Conservation (phyloP, 2,329 filamentous ascomycete genomes). For the Xylaria arbuscula region DNA sequence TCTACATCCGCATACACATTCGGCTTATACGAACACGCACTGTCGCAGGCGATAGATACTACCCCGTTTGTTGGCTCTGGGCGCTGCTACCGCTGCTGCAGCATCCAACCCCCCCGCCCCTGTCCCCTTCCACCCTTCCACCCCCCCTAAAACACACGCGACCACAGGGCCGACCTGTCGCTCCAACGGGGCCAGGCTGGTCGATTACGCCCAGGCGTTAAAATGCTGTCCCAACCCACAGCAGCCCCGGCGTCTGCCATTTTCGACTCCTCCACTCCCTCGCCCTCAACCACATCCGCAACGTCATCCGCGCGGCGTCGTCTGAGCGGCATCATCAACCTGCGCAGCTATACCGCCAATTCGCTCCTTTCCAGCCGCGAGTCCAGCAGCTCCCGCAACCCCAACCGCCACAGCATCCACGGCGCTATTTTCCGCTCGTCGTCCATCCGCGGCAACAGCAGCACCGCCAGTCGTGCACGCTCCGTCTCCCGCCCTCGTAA, state of each 20-base stretch:
- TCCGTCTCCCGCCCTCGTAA: conserved; percentile 25
- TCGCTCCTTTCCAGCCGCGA: conserved; percentile 42
- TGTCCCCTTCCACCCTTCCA: conserved; percentile 14
- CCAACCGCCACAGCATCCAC: conserved; percentile 40
- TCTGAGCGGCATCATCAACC: conserved; percentile 47
- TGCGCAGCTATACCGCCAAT: conserved; percentile 43
- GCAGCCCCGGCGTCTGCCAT: conserved; percentile 45
- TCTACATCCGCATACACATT: background rate
- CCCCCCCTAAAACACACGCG: conserved; percentile 28
- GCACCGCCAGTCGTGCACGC: conserved; percentile 20
- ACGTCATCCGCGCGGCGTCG: conserved; percentile 45
- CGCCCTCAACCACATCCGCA: conserved; percentile 31
- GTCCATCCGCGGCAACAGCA: conserved; percentile 28
- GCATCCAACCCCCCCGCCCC: conserved; percentile 13
- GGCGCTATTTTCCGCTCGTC: conserved; percentile 38
- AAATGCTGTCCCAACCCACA: conserved; percentile 49
- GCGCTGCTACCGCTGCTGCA: conserved; percentile 10
- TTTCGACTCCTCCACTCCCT: conserved; percentile 45
- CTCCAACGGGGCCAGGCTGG: conserved; percentile 23
- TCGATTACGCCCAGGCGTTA: conserved; percentile 34
- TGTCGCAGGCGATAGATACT: background rate
- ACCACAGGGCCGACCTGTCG: conserved; percentile 26
- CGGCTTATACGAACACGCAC: conserved; percentile 2
- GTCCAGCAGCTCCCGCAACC: conserved; percentile 39
- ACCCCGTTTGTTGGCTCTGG: background rate